Evolutionary conservation across 192 early-diverging fungal genomes (phyloP).

Genomic region (Coemansia sp.): DNA sequence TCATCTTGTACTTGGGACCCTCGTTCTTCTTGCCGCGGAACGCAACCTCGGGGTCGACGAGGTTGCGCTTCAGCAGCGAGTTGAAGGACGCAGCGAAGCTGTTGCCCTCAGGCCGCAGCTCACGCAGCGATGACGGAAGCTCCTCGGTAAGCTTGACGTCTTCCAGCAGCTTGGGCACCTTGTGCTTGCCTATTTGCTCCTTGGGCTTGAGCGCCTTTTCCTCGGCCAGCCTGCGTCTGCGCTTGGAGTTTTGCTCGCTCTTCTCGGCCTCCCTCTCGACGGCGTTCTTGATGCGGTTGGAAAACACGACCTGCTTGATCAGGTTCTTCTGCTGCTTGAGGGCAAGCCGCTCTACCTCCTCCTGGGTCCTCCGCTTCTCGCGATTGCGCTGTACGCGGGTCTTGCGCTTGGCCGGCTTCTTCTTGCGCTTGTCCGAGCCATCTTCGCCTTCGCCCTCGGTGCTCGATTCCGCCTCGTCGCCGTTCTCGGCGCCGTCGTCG

Average conservation of each 20-base stretch:
- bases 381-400: constrained; percentile 61
- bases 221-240: constrained; percentile 24
- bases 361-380: constrained; percentile 43
- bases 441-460: constrained; percentile 16
- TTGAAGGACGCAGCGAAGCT: constrained; percentile 27
- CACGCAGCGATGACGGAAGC: constrained; percentile 36
- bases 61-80: constrained; percentile 48
- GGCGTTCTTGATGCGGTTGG: constrained; percentile 52
- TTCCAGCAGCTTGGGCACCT: constrained; percentile 28
- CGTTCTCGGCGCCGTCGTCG: constrained; percentile 28
- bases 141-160: constrained; percentile 49
- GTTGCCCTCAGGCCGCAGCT: constrained; percentile 49
- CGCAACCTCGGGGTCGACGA: constrained; percentile 32
- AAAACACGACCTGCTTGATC: constrained; percentile 52
- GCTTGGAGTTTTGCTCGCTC: constrained; percentile 17
- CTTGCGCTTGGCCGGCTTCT: constrained; percentile 50
- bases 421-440: constrained; percentile 22
- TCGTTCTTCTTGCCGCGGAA: constrained; percentile 7
- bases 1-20: constrained; percentile 20
- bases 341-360: constrained; percentile 30
- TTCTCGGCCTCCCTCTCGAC: constrained; percentile 46
- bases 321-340: constrained; percentile 48
- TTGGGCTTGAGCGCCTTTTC: constrained; percentile 29
- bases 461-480: constrained; percentile 19
- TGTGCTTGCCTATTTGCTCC: constrained; percentile 33